A percentile compares a stretch with the other conserved stretches of the same genome.
Conservation (phyloP, 2,329 filamentous ascomycete genomes). For the Sporothrix dimorphospora region DNA sequence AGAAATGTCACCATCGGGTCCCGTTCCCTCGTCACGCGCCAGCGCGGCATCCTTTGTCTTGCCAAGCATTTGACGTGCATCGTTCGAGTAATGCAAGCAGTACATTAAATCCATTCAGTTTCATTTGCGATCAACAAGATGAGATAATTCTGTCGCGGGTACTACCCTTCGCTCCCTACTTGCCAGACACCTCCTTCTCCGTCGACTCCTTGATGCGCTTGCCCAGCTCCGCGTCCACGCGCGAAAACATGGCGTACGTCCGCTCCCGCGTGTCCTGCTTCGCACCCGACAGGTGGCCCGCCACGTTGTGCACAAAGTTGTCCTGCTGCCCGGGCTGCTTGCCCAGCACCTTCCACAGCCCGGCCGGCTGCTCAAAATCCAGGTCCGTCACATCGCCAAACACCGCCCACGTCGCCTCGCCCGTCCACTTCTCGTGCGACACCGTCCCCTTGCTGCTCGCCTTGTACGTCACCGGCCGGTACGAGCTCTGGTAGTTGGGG, state of each 20-base stretch:
- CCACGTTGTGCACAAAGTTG: slow-evolving; percentile 62
- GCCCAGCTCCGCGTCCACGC: slow-evolving; percentile 59
- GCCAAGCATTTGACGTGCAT: slow-evolving; percentile 7
- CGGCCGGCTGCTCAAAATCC: slow-evolving; percentile 55
- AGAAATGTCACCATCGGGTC: slow-evolving; percentile 2
- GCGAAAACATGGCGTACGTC: slow-evolving; percentile 64
- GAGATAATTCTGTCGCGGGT: background rate
- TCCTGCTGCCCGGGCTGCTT: slow-evolving; percentile 60
- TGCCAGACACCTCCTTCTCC: slow-evolving; percentile 46
- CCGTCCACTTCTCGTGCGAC: slow-evolving; percentile 54
- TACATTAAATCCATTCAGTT: background rate
- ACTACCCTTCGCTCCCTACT: background rate
- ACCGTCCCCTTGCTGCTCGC: slow-evolving; percentile 46
- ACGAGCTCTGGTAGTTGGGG: slow-evolving; percentile 60
- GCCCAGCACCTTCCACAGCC: slow-evolving; percentile 54
- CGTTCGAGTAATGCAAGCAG: slow-evolving; percentile 5
- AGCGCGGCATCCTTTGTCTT: background rate
- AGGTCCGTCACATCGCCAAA: slow-evolving; percentile 50
- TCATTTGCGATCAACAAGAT: background rate
- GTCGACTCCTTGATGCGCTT: slow-evolving; percentile 56
- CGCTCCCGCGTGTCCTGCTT: slow-evolving; percentile 58
- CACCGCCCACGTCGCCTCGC: slow-evolving; percentile 48
- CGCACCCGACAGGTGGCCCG: slow-evolving; percentile 59
- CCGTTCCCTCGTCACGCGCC: background rate
- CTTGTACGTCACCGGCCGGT: slow-evolving; percentile 49